Conservation (phyloP, 176 grass and related monocot species). For the Triticum dicoccoides region DNA sequence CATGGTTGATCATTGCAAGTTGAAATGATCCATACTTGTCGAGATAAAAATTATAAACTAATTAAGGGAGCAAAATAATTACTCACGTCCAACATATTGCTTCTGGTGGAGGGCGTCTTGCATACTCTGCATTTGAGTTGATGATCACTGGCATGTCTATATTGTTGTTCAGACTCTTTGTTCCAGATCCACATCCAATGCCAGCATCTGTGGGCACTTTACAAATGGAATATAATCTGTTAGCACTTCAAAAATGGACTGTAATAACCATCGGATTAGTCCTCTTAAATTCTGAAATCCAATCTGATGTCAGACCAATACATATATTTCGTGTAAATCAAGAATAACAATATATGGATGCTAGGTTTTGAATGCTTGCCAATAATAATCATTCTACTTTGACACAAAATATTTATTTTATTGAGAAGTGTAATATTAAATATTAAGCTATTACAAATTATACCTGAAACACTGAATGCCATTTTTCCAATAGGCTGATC, state of each 20-base stretch:
- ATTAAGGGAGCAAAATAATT: neutral
- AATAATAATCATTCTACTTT: neutral
- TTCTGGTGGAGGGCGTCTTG: constrained; percentile 16
- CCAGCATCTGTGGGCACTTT: neutral
- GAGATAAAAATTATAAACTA: neutral
- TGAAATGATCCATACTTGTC: neutral
- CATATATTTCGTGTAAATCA: neutral
- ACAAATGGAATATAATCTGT: neutral
- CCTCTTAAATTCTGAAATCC: neutral
- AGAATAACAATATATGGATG: neutral
- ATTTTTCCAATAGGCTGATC: neutral
- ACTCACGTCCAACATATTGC: constrained; percentile 14
- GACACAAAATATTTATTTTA: neutral
- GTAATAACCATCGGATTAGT: neutral
- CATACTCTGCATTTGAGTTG: constrained; percentile 17
- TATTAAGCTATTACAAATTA: neutral
- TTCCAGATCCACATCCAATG: neutral
- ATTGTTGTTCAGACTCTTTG: neutral
- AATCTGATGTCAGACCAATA: neutral
- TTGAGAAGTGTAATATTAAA: neutral
- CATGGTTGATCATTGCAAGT: neutral
- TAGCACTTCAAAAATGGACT: neutral
- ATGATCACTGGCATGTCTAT: neutral
- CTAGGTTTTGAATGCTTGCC: neutral
- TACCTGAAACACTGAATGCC: constrained; percentile 23